Conservation (phyloP, 768 basidiomycete species). For the Pleurotus cornucopiae region DNA sequence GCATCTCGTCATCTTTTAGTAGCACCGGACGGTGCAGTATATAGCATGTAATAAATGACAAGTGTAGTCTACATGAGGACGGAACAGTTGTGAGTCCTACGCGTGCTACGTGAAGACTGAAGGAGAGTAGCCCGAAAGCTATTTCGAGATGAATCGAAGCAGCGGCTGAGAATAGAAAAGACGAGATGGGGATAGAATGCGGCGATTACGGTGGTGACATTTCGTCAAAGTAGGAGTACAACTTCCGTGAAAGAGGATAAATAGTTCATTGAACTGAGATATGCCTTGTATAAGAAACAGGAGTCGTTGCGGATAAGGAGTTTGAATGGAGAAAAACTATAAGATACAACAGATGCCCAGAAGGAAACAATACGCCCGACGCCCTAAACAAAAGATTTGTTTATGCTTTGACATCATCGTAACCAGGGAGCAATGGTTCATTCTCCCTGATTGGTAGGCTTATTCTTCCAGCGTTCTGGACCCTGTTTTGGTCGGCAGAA, state of each 20-base stretch:
- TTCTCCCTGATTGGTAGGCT: conserved; percentile 39
- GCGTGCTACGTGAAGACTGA: too few species aligned
- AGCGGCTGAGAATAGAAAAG: too few species aligned
- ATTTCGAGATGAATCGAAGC: too few species aligned
- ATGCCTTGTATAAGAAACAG: not conserved
- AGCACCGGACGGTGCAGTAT: too few species aligned
- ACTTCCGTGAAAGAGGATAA: conserved; percentile 5
- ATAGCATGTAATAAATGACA: too few species aligned
- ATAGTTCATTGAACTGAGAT: not conserved
- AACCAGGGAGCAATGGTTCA: conserved; percentile 39
- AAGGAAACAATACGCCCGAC: conserved; percentile 1
- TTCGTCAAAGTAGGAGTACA: not conserved
- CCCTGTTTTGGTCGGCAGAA: conserved; percentile 15
- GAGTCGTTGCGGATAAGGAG: not conserved
- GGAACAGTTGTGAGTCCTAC: too few species aligned
- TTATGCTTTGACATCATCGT: conserved; percentile 16
- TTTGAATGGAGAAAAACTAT: not conserved
- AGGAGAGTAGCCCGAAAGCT: too few species aligned
- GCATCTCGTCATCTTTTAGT: too few species aligned
- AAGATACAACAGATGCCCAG: conserved; percentile 1
- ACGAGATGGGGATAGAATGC: too few species aligned
- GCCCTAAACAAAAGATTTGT: not conserved
- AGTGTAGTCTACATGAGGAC: too few species aligned
- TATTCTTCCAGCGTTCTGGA: conserved; percentile 32
- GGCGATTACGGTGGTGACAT: too few species aligned